Conservation (phyloP, 805 yeast genomes). For the Lipomyces spencermartinsiae region DNA sequence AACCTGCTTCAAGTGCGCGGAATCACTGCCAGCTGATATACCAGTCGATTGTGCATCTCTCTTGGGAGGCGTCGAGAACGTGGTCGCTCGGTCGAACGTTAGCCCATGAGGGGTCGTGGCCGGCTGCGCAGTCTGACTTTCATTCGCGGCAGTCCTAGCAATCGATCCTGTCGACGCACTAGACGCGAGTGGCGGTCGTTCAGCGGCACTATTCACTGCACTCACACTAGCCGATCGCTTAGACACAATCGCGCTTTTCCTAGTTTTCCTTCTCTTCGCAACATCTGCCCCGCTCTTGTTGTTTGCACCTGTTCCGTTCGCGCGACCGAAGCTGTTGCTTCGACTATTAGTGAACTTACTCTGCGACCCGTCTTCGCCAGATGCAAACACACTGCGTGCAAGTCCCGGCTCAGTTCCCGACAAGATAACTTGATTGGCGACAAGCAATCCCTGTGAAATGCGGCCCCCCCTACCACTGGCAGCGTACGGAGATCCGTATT, state of each 20-base stretch:
- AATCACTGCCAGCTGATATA: conserved; percentile 4
- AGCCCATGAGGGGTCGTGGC: neutral
- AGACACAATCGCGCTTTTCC: conserved; percentile 33
- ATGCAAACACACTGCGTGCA: conserved; percentile 13
- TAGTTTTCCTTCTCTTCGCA: conserved; percentile 27
- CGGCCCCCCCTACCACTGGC: conserved; percentile 8
- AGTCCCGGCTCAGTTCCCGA: conserved; percentile 25
- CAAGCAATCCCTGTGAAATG: conserved; percentile 29
- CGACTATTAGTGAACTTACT: neutral
- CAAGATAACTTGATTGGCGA: conserved; percentile 24
- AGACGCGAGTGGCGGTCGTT: conserved; percentile 21
- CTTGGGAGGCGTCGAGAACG: neutral
- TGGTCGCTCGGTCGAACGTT: neutral
- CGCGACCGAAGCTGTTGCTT: conserved; percentile 1
- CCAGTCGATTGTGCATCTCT: neutral
- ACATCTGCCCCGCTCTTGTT: conserved; percentile 9
- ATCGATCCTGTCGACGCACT: conserved; percentile 21
- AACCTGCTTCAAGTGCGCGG: conserved; percentile 2
- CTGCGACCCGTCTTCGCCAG: conserved; percentile 10
- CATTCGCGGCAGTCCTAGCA: neutral
- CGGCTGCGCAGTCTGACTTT: neutral
- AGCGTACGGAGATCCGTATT: conserved; percentile 9
- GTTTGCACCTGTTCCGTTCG: conserved; percentile 8
- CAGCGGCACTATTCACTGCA: neutral
- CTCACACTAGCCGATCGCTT: conserved; percentile 11